Evolutionary conservation across 768 basidiomycete genomes (phyloP).

Genomic region (Psilocybe azurescens): DNA sequence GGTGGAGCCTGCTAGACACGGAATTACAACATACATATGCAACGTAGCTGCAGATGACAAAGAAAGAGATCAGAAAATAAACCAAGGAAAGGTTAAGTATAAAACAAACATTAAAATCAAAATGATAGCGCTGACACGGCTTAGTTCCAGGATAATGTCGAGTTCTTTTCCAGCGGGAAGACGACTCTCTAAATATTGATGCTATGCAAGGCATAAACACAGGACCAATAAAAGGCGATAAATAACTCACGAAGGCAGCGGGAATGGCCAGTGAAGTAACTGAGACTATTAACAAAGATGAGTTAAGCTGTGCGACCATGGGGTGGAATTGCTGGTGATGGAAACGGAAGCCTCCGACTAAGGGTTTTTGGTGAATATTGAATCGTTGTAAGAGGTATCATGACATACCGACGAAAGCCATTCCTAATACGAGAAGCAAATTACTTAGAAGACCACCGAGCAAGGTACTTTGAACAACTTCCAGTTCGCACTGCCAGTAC

Average conservation of each 20-base stretch:
- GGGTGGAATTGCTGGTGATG: slow-evolving; percentile 57
- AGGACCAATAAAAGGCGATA: slow-evolving; percentile 19
- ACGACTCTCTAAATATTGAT: slow-evolving; percentile 40
- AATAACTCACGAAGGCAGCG: slow-evolving; percentile 54
- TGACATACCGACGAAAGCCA: slow-evolving; percentile 81
- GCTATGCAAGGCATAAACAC: slow-evolving; percentile 26
- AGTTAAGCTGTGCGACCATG: slow-evolving; percentile 67
- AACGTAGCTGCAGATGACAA: slow-evolving; percentile 16
- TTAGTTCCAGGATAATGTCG: slow-evolving; percentile 46
- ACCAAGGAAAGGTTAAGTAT: not conserved
- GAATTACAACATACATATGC: slow-evolving; percentile 22
- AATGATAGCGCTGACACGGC: slow-evolving; percentile 52
- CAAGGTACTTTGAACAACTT: slow-evolving; percentile 56
- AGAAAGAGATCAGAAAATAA: not conserved
- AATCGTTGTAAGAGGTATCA: slow-evolving; percentile 20
- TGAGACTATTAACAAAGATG: slow-evolving; percentile 68
- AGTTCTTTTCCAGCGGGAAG: slow-evolving; percentile 42
- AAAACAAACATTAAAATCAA: slow-evolving; percentile 46
- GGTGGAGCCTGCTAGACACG: not conserved
- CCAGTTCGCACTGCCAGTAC: slow-evolving; percentile 50
- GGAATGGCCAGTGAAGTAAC: slow-evolving; percentile 75
- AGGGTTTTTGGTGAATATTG: not conserved
- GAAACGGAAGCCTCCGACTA: slow-evolving; percentile 55
- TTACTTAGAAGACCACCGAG: slow-evolving; percentile 60
- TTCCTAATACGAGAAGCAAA: slow-evolving; percentile 86